Evolutionary conservation across 164 flowering plant genomes (phyloP).

Genomic region (Platanus orientalis): DNA sequence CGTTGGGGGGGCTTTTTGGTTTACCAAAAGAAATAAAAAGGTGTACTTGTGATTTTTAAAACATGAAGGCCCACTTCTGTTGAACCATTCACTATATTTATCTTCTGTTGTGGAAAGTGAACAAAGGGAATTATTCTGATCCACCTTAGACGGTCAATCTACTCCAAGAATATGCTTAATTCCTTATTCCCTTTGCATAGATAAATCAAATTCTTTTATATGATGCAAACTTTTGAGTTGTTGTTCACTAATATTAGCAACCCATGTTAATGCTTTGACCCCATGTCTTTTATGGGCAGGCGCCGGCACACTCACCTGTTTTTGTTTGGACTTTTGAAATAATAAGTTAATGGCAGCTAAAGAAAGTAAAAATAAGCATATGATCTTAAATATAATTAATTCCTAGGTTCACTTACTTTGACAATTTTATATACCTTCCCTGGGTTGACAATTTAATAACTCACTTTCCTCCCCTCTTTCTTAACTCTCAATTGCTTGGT

Average conservation of each 20-base stretch:
- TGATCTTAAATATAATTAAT: too few species aligned
- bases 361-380: too few species aligned
- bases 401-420: too few species aligned
- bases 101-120: not conserved
- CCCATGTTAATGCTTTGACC: not conserved
- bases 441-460: too few species aligned
- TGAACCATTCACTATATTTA: not conserved
- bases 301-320: too few species aligned
- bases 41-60: not conserved
- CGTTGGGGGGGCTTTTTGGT: too few species aligned
- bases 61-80: not conserved
- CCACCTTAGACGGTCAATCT: constrained; percentile 17
- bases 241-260: not conserved
- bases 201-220: not conserved
- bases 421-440: too few species aligned
- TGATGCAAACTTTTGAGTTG: not conserved
- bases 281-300: too few species aligned
- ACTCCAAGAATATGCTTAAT: constrained; percentile 3
- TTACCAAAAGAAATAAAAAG: not conserved
- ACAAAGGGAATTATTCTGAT: constrained; percentile 7
- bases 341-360: too few species aligned
- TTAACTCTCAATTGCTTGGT: too few species aligned
- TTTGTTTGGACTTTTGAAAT: too few species aligned
- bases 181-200: not conserved
- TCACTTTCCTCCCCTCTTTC: too few species aligned